Evolutionary conservation across 2,329 filamentous ascomycete species (phyloP).

Genomic region (Colletotrichum sp.): DNA sequence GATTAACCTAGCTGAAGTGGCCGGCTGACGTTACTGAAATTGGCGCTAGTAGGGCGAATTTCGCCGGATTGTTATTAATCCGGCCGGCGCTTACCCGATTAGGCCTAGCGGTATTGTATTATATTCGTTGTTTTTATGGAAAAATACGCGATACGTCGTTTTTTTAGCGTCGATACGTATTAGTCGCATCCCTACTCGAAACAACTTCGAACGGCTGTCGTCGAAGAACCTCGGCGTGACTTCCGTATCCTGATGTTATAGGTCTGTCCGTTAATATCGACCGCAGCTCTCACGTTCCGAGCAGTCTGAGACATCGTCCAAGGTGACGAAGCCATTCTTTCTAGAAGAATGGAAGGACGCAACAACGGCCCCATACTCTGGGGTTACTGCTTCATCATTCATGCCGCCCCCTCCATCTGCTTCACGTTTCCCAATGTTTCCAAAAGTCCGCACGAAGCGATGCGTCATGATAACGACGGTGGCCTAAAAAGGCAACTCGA

Average conservation of each 20-base stretch:
- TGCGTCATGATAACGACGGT: conserved; percentile 13
- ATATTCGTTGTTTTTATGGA: no score
- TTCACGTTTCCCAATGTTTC: conserved; percentile 19
- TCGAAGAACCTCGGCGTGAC: background rate
- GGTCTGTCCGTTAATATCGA: background rate
- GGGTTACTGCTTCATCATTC: background rate
- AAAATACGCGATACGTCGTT: no score
- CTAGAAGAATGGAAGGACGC: conserved; percentile 12
- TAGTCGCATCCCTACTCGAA: background rate
- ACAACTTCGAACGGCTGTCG: background rate
- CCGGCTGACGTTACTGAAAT: accelerated
- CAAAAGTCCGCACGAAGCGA: background rate
- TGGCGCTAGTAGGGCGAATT: no score
- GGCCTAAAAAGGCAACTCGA: conserved; percentile 14
- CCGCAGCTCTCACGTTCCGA: background rate
- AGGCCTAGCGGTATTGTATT: no score
- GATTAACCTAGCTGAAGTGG: no score
- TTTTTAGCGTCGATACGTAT: no score
- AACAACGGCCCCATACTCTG: background rate
- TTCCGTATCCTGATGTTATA: conserved; percentile 11
- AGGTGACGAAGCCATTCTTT: conserved; percentile 6
- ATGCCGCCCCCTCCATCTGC: background rate
- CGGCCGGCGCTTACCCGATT: accelerated
- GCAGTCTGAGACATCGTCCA: background rate
- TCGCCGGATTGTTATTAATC: accelerated